A percentile compares a stretch with the other conserved stretches of the same genome.
phyloP scores from a whole-genome alignment of 352 stramenopile species.

The Globisporangium takayamanum region DNA sequence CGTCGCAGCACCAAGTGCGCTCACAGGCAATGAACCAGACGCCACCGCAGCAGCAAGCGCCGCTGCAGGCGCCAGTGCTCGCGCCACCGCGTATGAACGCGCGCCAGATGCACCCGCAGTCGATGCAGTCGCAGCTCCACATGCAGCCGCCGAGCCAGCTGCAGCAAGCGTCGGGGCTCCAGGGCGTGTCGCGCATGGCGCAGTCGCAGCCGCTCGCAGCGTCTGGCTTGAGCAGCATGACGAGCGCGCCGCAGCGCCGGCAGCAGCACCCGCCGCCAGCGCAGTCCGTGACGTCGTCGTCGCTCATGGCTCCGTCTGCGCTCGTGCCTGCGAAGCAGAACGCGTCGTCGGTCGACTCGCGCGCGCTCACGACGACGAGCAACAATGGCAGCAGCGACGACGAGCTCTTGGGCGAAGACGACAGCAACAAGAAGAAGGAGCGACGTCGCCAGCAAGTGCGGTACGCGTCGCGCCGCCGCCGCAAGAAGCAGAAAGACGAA shows the following conservation, averaged over 20 bases:
- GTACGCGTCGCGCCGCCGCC: conserved; percentile 68
- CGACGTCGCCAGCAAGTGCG: conserved; percentile 70
- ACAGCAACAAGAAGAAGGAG: conserved; percentile 75
- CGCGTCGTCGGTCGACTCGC: conserved; percentile 26
- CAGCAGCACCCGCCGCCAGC: conserved; percentile 11
- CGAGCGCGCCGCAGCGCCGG: background rate
- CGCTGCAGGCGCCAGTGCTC: conserved; percentile 14
- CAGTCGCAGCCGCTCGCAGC: too few species aligned
- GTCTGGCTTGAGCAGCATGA: background rate
- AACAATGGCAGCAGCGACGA: conserved; percentile 60
- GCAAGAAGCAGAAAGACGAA: conserved; percentile 84
- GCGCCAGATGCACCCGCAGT: conserved; percentile 14
- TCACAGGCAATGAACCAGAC: conserved; percentile 28
- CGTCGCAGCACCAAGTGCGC: conserved; percentile 26
- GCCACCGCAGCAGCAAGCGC: conserved; percentile 23
- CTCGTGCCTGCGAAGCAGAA: conserved; percentile 35
- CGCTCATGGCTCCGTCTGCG: conserved; percentile 20
- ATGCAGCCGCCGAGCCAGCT: conserved; percentile 12
- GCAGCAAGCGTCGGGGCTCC: conserved; percentile 11
- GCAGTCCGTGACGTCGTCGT: conserved; percentile 18
- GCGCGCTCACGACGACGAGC: conserved; percentile 35
- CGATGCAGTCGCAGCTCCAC: conserved; percentile 17
- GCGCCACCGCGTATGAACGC: conserved; percentile 14
- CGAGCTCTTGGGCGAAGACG: conserved; percentile 43
- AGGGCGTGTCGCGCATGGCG: conserved; percentile 11